phyloP scores from a whole-genome alignment of 192 early-diverging fungal genomes.

The Umbelopsis ramanniana region DNA sequence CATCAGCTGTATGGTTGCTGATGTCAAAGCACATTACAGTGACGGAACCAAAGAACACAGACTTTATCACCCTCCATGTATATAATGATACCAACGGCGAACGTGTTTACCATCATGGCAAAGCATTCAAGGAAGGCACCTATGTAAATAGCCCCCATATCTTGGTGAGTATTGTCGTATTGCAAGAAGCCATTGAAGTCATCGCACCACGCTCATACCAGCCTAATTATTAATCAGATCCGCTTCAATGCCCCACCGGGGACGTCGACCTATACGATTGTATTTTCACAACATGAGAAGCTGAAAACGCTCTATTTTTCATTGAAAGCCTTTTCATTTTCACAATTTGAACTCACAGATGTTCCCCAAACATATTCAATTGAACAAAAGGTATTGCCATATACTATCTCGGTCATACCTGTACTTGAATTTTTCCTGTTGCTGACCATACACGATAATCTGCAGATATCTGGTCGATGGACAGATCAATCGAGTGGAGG shows the following conservation, averaged over 20 bases:
- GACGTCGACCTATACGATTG: slow-evolving; percentile 69
- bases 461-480: slow-evolving; percentile 69
- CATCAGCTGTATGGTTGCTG: slow-evolving; percentile 73
- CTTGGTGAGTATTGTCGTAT: slow-evolving; percentile 49
- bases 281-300: slow-evolving; percentile 82
- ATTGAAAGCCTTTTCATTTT: slow-evolving; percentile 68
- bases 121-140: slow-evolving; percentile 62
- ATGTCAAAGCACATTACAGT: slow-evolving; percentile 83
- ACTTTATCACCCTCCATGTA: slow-evolving; percentile 88
- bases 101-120: slow-evolving; percentile 69
- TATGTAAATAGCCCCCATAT: slow-evolving; percentile 91
- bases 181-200: neutral
- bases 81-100: slow-evolving; percentile 71
- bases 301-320: slow-evolving; percentile 74
- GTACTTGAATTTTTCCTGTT: neutral
- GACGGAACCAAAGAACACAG: slow-evolving; percentile 78
- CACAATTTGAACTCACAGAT: slow-evolving; percentile 63
- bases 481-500: slow-evolving; percentile 78
- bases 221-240: slow-evolving; percentile 34
- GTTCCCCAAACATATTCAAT: slow-evolving; percentile 62
- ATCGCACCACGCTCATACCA: neutral
- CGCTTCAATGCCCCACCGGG: slow-evolving; percentile 66
- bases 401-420: neutral
- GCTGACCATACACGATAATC: slow-evolving; percentile 11
- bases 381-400: slow-evolving; percentile 53